These are phyloP conservation scores for Colletotrichum lini DNA, from an alignment of 2,329 filamentous ascomycete species.

Conservation along the genomic window DNA sequence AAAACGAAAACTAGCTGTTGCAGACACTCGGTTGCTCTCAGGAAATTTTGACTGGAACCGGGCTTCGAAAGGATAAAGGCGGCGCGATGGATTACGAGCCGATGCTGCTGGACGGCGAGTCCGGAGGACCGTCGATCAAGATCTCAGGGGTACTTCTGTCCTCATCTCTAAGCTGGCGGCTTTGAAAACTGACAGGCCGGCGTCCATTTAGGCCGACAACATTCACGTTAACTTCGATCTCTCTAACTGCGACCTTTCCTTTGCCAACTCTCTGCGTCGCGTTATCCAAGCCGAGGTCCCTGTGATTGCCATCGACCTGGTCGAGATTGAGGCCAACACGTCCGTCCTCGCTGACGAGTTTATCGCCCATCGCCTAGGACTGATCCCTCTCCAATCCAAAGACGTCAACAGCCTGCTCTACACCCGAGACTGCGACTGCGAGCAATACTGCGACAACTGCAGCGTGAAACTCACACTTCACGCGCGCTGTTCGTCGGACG, in stretches of 20 bases:
- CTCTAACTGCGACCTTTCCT: conserved; percentile 87
- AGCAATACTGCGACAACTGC: conserved; percentile 94
- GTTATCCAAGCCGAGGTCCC: conserved; percentile 94
- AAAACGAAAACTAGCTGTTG: background rate
- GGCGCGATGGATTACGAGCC: conserved; percentile 70
- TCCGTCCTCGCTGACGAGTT: conserved; percentile 98
- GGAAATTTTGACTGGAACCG: background rate
- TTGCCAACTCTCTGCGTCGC: conserved; percentile 93
- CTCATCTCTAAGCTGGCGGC: background rate
- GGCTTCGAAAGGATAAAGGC: conserved; percentile 11
- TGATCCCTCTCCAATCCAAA: conserved; percentile 89
- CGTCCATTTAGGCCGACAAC: conserved; percentile 75
- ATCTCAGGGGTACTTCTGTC: conserved; percentile 67
- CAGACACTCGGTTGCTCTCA: background rate
- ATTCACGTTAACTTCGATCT: conserved; percentile 93
- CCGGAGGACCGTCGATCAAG: conserved; percentile 70
- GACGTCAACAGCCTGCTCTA: conserved; percentile 88
- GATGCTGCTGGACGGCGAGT: conserved; percentile 72
- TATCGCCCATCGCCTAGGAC: conserved; percentile 90
- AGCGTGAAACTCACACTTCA: conserved; percentile 88
- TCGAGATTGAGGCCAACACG: conserved; percentile 93
- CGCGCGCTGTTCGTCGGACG: conserved; percentile 86
- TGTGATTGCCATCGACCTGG: conserved; percentile 93
- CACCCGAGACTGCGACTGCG: conserved; percentile 95
- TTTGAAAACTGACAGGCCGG: conserved; percentile 38